These are phyloP conservation scores for Excoecaria agallocha DNA, from an alignment of 345 rosid species.

Conservation along the genomic window DNA sequence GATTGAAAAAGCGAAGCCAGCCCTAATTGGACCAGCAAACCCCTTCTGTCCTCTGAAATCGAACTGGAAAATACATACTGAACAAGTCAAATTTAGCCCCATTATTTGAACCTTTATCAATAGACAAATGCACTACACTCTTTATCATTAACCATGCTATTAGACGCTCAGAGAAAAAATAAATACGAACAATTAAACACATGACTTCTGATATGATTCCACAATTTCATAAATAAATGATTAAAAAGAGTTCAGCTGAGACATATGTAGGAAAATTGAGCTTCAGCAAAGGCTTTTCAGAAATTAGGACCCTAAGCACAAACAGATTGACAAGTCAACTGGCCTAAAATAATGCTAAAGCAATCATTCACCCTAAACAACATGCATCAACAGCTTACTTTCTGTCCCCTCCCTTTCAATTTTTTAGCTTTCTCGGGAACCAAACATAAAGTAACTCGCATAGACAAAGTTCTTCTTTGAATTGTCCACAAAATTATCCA, in stretches of 20 bases:
- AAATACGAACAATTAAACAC: neutral
- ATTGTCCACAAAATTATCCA: neutral
- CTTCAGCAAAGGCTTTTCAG: neutral
- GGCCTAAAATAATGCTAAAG: neutral
- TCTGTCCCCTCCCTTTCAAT: neutral
- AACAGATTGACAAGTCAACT: neutral
- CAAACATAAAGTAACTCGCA: no score
- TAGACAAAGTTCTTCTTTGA: neutral
- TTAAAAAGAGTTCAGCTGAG: neutral
- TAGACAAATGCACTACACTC: neutral
- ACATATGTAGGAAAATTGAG: neutral
- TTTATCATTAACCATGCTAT: neutral
- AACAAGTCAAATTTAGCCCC: constrained; percentile 1
- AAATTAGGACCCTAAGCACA: neutral
- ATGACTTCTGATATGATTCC: neutral
- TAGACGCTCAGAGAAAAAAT: no score
- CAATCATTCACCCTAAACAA: neutral
- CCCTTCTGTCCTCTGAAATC: constrained; percentile 14
- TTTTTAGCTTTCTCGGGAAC: neutral
- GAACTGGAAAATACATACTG: constrained; percentile 8
- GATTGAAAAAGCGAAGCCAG: constrained; percentile 33
- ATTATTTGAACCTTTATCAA: neutral
- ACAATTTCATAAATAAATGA: neutral
- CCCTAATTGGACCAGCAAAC: constrained; percentile 36
- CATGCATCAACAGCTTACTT: neutral